Evolutionary conservation across 148 eudicot genomes (phyloP).

Genomic region (Simmondsia chinensis): DNA sequence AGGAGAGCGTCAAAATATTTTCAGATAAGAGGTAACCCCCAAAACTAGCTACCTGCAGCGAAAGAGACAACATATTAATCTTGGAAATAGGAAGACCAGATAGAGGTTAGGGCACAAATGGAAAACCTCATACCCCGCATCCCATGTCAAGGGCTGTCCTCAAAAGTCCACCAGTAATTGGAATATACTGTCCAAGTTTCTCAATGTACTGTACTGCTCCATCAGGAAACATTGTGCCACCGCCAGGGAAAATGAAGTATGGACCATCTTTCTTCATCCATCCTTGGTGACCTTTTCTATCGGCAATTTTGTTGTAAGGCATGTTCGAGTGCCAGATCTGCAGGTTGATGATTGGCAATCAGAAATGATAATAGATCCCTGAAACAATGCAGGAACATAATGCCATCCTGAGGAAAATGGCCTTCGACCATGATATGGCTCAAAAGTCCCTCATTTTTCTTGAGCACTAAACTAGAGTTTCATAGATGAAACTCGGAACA

Average conservation of each 20-base stretch:
- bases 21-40: slow-evolving; percentile 83
- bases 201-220: slow-evolving; percentile 93
- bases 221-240: slow-evolving; percentile 95
- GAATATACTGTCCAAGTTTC: slow-evolving; percentile 89
- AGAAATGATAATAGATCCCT: too few relatives aligned
- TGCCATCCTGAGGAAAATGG: too few relatives aligned
- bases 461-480: too few relatives aligned
- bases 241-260: slow-evolving; percentile 94
- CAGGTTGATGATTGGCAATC: slow-evolving; percentile 2
- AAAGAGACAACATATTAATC: slow-evolving; percentile 1
- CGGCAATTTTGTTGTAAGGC: slow-evolving; percentile 96
- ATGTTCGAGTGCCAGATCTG: slow-evolving; percentile 97
- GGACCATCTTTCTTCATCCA: slow-evolving; percentile 96
- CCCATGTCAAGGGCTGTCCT: slow-evolving; percentile 99
- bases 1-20: slow-evolving; percentile 73
- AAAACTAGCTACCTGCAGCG: slow-evolving; percentile 91
- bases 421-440: too few relatives aligned
- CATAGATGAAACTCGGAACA: too few relatives aligned
- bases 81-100: background rate
- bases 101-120: background rate
- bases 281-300: slow-evolving; percentile 95
- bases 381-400: too few relatives aligned
- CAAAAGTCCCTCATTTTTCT: too few relatives aligned
- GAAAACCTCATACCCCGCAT: slow-evolving; percentile 70
- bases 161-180: slow-evolving; percentile 69